Evolutionary conservation across 2,329 filamentous ascomycete species (phyloP).

Genomic region (Penicillium decumbens): DNA sequence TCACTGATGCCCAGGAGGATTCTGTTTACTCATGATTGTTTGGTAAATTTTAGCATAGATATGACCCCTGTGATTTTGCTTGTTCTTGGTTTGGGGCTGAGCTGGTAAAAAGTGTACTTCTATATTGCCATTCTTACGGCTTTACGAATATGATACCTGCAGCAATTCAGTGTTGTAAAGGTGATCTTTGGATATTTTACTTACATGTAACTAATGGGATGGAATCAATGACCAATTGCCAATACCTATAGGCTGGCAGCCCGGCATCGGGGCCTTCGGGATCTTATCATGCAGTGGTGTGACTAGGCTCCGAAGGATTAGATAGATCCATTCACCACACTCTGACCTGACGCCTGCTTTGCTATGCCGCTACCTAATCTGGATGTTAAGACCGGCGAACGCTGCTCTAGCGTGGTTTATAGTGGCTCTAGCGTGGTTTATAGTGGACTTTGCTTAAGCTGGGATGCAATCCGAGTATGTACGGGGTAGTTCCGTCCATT

Average conservation of each 20-base stretch:
- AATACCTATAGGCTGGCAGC: too few relatives aligned
- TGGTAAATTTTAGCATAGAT: background rate
- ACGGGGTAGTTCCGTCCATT: too few relatives aligned
- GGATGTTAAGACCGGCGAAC: background rate
- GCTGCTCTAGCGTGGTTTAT: background rate
- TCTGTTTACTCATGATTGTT: background rate
- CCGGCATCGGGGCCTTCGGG: too few relatives aligned
- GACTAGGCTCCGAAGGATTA: background rate
- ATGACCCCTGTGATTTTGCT: background rate
- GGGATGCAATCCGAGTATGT: background rate
- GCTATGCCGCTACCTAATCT: background rate
- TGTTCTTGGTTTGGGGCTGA: background rate
- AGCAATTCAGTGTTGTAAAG: background rate
- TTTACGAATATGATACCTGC: slow-evolving; percentile 4
- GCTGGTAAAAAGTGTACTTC: background rate
- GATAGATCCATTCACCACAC: background rate
- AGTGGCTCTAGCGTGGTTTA: background rate
- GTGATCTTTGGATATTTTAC: background rate
- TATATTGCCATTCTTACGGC: background rate
- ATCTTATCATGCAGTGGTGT: too few relatives aligned
- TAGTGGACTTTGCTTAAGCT: background rate
- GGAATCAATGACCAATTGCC: too few relatives aligned
- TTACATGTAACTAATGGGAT: too few relatives aligned
- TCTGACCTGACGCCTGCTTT: background rate
- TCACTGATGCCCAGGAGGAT: background rate